Evolutionary conservation across 2,329 filamentous ascomycete genomes (phyloP).

Genomic region (Teratosphaeria viscida): DNA sequence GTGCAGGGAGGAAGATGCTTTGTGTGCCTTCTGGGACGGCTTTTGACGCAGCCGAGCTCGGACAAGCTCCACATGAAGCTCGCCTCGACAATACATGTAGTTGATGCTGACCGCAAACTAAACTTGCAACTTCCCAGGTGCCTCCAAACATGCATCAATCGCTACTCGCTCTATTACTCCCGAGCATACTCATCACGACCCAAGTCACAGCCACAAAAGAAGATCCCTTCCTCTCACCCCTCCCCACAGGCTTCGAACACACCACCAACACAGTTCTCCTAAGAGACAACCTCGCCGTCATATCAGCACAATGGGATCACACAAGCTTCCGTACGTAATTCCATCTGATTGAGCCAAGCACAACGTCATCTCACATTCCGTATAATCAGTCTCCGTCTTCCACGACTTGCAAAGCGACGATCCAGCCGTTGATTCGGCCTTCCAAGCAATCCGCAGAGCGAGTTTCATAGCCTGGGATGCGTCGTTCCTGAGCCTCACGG

Average conservation of each 20-base stretch:
- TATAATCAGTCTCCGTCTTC: slow-evolving; percentile 8
- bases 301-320: slow-evolving; percentile 10
- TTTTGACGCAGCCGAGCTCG: background rate
- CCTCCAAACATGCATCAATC: background rate
- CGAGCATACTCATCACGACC: background rate
- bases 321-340: slow-evolving; percentile 6
- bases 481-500: slow-evolving; percentile 17
- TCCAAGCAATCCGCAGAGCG: slow-evolving; percentile 10
- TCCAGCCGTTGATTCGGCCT: slow-evolving; percentile 3
- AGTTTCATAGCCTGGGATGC: slow-evolving; percentile 19
- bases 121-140: background rate
- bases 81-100: background rate
- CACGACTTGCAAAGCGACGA: slow-evolving; percentile 11
- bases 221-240: background rate
- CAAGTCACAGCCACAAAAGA: background rate
- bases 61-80: background rate
- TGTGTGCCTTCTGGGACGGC: background rate
- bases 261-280: slow-evolving; percentile 9
- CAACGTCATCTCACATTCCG: background rate
- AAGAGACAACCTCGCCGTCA: slow-evolving; percentile 12
- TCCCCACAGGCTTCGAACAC: slow-evolving; percentile 8
- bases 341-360: background rate
- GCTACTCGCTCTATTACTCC: background rate
- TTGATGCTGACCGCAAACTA: background rate
- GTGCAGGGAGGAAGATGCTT: background rate